Percentiles rank a stretch among this genome's conserved stretches.
Evolutionary conservation across 2,329 filamentous ascomycete genomes (phyloP).

Genomic region (Paecilomyces variotii): DNA sequence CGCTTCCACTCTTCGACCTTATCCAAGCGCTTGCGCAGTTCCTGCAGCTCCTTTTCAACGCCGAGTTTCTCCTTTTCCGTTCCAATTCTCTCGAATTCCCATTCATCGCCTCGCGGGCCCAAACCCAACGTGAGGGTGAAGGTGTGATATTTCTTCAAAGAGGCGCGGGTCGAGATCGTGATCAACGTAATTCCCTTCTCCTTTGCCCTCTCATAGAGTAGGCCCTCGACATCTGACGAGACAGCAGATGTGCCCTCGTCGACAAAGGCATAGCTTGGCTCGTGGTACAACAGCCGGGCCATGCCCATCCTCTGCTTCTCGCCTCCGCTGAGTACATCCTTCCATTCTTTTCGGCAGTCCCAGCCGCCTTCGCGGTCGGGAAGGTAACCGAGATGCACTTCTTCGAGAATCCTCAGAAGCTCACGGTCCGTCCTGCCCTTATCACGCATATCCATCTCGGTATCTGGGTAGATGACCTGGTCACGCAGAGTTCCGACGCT

Average conservation of each 20-base stretch:
- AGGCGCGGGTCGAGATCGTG: conserved; percentile 89
- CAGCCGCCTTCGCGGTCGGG: conserved; percentile 89
- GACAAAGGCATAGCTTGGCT: conserved; percentile 87
- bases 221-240: conserved; percentile 84
- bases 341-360: conserved; percentile 97
- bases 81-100: conserved; percentile 90
- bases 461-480: conserved; percentile 96
- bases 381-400: conserved; percentile 79
- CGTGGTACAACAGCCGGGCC: conserved; percentile 84
- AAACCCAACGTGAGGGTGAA: conserved; percentile 80
- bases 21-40: conserved; percentile 69
- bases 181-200: conserved; percentile 90
- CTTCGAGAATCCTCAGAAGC: conserved; percentile 69
- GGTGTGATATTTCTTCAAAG: conserved; percentile 90
- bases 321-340: conserved; percentile 91
- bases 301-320: conserved; percentile 96
- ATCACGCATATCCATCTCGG: conserved; percentile 85
- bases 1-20: conserved; percentile 80
- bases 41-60: conserved; percentile 82
- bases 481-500: conserved; percentile 88
- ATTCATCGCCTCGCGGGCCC: conserved; percentile 73
- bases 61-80: conserved; percentile 88
- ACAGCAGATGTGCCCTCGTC: conserved; percentile 95
- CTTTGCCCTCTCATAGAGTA: conserved; percentile 89
- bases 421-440: conserved; percentile 70